Base-by-base conservation (phyloP, 495 filamentous ascomycete species). In the Jackrogersella multiformis region DNA sequence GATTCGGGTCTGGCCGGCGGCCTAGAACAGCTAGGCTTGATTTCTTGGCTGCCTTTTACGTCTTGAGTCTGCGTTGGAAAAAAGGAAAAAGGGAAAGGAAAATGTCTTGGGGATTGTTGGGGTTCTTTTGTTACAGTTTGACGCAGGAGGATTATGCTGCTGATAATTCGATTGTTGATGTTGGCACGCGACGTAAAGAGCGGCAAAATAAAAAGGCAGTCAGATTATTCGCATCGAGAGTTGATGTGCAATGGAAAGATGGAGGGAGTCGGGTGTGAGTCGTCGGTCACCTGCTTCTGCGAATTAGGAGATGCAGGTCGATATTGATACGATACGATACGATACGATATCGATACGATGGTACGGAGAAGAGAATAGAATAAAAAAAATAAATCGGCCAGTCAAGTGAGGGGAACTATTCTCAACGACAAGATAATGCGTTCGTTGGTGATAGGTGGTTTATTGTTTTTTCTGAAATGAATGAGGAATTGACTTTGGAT, bases 1-100 rank as follows among this genome's bases (percentile, higher is more conserved):
- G 57, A 62, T 68, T 64, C 48, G 61, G 59, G 36, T 59, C 52
- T 62, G 61, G 53, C 61, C 57, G 60, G 36, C 13, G 46, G 52
- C 35, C 57, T 66, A 60, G 63, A 61, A 35, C 57, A n/a, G 36
- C 32, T 35, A 45, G 39, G 23, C 18, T 38, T n/a, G 23, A 36
- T 64, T 57, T 58, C 45, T 54, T 59, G 58, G 34, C 63, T 60
- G 48, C 21, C 21, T 21, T 60, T 30, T 44, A 28, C 20, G 42
- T 68, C 32, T 51, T 62, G 52, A 20, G 35, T 61, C 13, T 24
- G 39, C 32, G 36, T 45, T 55, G 24, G 26, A 64, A 48, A 28
- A 53, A 16, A 28, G n/a, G n/a, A n/a, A n/a, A n/a, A n/a, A n/a
- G n/a, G n/a, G n/a, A n/a, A n/a, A n/a, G n/a, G 26, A 30, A 24